Conservation (phyloP, 345 rosid genomes). For the Melaleuca quinquenervia region DNA sequence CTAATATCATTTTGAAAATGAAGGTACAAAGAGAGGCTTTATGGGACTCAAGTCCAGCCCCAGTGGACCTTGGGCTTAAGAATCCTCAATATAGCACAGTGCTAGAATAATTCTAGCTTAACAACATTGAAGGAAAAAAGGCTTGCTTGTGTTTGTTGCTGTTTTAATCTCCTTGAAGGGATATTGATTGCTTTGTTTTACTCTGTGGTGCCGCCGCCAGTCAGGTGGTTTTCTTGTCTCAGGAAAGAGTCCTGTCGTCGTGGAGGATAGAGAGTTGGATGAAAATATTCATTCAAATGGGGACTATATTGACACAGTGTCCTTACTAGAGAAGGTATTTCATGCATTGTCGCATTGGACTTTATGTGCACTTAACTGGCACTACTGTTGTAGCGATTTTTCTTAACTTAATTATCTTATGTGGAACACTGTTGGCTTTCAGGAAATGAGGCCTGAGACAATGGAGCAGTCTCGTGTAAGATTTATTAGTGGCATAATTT, state of each 20-base stretch:
- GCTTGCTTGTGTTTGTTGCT: neutral
- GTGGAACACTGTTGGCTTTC: slow-evolving; percentile 6
- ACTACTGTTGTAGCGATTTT: neutral
- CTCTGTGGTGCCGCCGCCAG: slow-evolving; percentile 21
- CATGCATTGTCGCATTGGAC: neutral
- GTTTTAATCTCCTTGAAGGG: neutral
- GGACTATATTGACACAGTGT: slow-evolving; percentile 35
- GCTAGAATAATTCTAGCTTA: neutral
- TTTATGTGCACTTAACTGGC: neutral
- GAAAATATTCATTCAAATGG: slow-evolving; percentile 53
- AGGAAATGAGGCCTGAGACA: slow-evolving; percentile 58
- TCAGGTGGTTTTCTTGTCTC: slow-evolving; percentile 79
- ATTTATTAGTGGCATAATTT: slow-evolving; percentile 82
- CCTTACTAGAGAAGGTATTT: slow-evolving; percentile 75
- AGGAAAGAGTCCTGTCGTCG: slow-evolving; percentile 48
- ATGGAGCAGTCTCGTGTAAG: slow-evolving; percentile 73
- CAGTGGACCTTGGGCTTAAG: neutral
- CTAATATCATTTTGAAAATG: neutral
- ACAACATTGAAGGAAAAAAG: neutral
- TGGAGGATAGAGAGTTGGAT: slow-evolving; percentile 64
- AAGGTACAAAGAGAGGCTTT: neutral
- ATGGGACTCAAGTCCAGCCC: neutral
- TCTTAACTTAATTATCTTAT: neutral
- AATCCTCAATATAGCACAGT: neutral
- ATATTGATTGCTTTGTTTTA: neutral